phyloP scores from a whole-genome alignment of 2,329 filamentous ascomycete genomes.

The Aspergillus pseudoglaucus region DNA sequence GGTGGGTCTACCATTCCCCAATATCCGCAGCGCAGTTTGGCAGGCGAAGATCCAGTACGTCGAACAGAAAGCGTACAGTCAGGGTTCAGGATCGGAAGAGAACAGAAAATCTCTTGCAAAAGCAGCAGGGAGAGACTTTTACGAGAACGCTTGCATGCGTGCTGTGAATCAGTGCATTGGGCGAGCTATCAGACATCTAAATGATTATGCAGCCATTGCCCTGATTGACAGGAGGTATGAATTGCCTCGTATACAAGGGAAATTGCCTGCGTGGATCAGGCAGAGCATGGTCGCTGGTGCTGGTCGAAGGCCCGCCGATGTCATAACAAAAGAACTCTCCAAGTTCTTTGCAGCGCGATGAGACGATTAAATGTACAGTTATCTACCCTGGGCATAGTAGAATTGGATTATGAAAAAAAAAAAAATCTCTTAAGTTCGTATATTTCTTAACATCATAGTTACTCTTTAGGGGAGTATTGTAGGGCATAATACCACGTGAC shows the following conservation, averaged over 20 bases:
- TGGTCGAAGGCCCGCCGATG: constrained; percentile 17
- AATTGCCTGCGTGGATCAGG: constrained; percentile 85
- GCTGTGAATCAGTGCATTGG: constrained; percentile 97
- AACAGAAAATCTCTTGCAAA: constrained; percentile 33
- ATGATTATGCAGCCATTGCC: constrained; percentile 85
- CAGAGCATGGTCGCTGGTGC: constrained; percentile 49
- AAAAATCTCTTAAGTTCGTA: no score
- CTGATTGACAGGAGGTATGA: constrained; percentile 76
- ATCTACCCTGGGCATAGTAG: no score
- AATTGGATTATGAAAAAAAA: no score
- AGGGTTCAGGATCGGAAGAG: constrained; percentile 19
- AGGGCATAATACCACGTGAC: not conserved
- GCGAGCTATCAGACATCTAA: constrained; percentile 77
- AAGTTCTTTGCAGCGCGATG: constrained; percentile 24
- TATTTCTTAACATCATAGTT: no score
- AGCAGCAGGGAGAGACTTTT: constrained; percentile 65
- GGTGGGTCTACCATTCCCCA: constrained; percentile 89
- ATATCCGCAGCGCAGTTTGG: constrained; percentile 84
- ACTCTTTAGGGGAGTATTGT: no score
- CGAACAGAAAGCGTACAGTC: constrained; percentile 51
- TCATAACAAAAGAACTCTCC: constrained; percentile 22
- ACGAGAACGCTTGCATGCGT: constrained; percentile 93
- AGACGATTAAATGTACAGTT: not conserved
- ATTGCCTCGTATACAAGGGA: constrained; percentile 64
- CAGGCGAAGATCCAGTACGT: constrained; percentile 86